Percentiles rank a stretch among this genome's conserved stretches.
phyloP scores from a whole-genome alignment of 2,329 filamentous ascomycete species.

The Arthrocladium fulminans region DNA sequence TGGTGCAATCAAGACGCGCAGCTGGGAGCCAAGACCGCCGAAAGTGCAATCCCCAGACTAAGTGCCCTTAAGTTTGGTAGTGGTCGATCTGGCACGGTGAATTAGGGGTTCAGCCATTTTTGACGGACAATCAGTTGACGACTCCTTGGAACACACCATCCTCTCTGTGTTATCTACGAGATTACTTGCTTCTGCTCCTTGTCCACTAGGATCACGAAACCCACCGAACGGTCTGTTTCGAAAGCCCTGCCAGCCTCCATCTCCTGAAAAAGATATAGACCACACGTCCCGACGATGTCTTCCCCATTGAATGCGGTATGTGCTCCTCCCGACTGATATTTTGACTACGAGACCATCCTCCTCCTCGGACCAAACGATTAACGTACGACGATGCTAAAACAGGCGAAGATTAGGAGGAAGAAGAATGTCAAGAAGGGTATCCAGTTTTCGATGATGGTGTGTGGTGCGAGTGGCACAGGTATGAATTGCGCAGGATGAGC shows the following conservation, averaged over 20 bases:
- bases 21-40: slow-evolving; percentile 11
- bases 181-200: background rate
- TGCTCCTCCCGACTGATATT: slow-evolving; percentile 3
- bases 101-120: slow-evolving; percentile 8
- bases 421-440: slow-evolving; percentile 99
- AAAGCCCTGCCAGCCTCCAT: slow-evolving; percentile 4
- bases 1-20: slow-evolving; percentile 5
- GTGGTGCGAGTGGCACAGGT: slow-evolving; percentile 97
- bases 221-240: background rate
- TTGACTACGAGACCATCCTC: background rate
- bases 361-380: background rate
- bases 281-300: slow-evolving; percentile 15
- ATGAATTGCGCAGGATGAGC: slow-evolving; percentile 31
- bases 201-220: background rate
- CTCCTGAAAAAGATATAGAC: slow-evolving; percentile 3
- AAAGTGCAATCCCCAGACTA: slow-evolving; percentile 18
- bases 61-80: slow-evolving; percentile 1
- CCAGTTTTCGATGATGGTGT: slow-evolving; percentile 99
- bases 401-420: slow-evolving; percentile 98
- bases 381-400: slow-evolving; percentile 15
- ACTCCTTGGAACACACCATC: slow-evolving; percentile 1
- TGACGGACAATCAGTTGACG: background rate
- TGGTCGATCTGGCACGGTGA: slow-evolving; percentile 9
- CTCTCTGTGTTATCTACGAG: too few species aligned
- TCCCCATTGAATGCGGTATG: slow-evolving; percentile 24